These are phyloP conservation scores for Arthrocladium fulminans DNA, from an alignment of 2,329 filamentous ascomycete genomes.

Conservation along the genomic window DNA sequence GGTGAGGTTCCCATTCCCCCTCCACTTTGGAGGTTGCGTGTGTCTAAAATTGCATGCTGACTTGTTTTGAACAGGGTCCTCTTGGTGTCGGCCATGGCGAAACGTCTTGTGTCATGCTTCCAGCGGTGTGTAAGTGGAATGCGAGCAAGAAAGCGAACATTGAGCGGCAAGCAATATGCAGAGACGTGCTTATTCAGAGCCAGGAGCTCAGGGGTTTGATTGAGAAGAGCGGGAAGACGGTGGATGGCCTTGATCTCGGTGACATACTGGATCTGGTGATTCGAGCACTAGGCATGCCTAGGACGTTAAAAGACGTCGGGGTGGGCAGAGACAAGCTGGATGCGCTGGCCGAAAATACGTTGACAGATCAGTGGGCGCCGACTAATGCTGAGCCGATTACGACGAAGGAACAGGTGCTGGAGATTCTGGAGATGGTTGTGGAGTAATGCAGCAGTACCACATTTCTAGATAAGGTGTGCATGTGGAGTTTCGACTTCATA, in stretches of 20 bases:
- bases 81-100: conserved; percentile 52
- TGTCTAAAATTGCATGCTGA: background rate
- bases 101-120: conserved; percentile 49
- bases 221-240: conserved; percentile 18
- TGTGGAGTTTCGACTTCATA: no score
- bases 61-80: conserved; percentile 31
- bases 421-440: conserved; percentile 41
- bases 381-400: conserved; percentile 44
- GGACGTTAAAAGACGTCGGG: conserved; percentile 43
- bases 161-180: conserved; percentile 35
- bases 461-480: no score
- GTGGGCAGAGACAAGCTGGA: conserved; percentile 43
- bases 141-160: conserved; percentile 34
- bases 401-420: conserved; percentile 41
- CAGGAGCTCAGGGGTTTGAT: conserved; percentile 32
- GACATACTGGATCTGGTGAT: conserved; percentile 47
- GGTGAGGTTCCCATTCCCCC: background rate
- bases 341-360: conserved; percentile 40
- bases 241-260: conserved; percentile 36
- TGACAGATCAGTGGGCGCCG: conserved; percentile 43
- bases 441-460: no score
- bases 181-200: conserved; percentile 34
- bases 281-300: conserved; percentile 45
- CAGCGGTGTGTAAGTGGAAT: conserved; percentile 51
- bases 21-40: no score